Evolutionary conservation across 306 rosid species (phyloP).

Genomic region (Gastrolobium bilobum): DNA sequence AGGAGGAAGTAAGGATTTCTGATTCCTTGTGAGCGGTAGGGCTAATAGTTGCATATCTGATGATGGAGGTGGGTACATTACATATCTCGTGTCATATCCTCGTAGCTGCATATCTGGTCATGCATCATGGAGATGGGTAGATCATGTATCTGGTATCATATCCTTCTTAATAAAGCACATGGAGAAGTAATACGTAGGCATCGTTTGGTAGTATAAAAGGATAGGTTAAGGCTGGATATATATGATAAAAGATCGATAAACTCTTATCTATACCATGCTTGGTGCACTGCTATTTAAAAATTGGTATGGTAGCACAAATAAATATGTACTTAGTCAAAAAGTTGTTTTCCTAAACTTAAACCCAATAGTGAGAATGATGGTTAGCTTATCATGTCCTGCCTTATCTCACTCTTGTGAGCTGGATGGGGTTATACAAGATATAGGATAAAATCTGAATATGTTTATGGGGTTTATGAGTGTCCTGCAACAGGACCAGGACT

Average conservation of each 20-base stretch:
- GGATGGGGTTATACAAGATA: not conserved
- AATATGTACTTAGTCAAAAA: not conserved
- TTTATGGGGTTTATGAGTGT: no score
- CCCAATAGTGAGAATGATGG: not conserved
- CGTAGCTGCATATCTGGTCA: not conserved
- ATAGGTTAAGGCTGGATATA: not conserved
- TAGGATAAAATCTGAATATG: not conserved
- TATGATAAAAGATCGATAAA: not conserved
- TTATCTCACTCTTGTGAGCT: not conserved
- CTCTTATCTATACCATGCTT: not conserved
- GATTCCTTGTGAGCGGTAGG: not conserved
- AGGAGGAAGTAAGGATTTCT: not conserved
- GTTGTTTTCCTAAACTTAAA: conserved; percentile 16
- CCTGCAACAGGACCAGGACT: no score
- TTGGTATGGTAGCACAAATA: not conserved
- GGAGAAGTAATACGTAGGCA: not conserved
- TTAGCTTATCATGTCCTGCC: conserved; percentile 27
- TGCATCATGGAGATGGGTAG: not conserved
- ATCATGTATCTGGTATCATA: not conserved
- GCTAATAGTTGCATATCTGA: not conserved
- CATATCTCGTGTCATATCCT: not conserved
- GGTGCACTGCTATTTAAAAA: not conserved
- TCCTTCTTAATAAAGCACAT: conserved; percentile 2
- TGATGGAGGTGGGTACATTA: not conserved
- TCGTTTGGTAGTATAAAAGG: not conserved